Conservation (phyloP, 2,329 filamentous ascomycete genomes). For the Ophiostoma novo-ulmi region DNA sequence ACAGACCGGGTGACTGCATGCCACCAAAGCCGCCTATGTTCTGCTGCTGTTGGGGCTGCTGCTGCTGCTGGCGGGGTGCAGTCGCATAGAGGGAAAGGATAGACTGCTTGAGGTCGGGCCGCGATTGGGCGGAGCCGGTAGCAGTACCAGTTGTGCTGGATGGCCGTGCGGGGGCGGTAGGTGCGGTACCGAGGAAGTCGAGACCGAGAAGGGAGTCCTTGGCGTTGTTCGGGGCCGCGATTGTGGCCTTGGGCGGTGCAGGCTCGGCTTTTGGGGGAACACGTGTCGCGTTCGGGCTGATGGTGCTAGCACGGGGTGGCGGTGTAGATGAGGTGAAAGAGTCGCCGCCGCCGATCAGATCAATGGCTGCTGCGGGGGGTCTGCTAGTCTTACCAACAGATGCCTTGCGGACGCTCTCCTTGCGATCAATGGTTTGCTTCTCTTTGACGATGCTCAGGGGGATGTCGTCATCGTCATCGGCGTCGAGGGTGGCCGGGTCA, state of each 20-base stretch:
- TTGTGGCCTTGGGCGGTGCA: slow-evolving; percentile 59
- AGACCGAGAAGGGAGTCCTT: slow-evolving; percentile 89
- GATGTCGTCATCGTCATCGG: slow-evolving; percentile 79
- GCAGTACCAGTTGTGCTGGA: slow-evolving; percentile 62
- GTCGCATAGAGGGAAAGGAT: slow-evolving; percentile 93
- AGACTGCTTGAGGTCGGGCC: slow-evolving; percentile 93
- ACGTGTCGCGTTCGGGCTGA: slow-evolving; percentile 58
- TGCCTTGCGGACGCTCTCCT: slow-evolving; percentile 57
- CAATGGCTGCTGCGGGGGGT: slow-evolving; percentile 36
- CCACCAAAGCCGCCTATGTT: slow-evolving; percentile 59
- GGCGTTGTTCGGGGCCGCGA: slow-evolving; percentile 42
- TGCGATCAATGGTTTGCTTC: slow-evolving; percentile 59
- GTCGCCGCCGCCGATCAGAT: slow-evolving; percentile 73
- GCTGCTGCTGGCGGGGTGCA: slow-evolving; percentile 67
- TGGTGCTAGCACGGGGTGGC: slow-evolving; percentile 66
- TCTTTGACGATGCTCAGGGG: slow-evolving; percentile 59
- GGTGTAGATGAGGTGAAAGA: slow-evolving; percentile 41
- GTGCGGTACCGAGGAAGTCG: slow-evolving; percentile 77
- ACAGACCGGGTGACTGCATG: slow-evolving; percentile 39
- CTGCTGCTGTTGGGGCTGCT: slow-evolving; percentile 54
- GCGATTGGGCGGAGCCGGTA: slow-evolving; percentile 60
- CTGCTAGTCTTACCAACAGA: slow-evolving; percentile 43
- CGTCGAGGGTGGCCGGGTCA: slow-evolving; percentile 81
- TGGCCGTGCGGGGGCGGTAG: slow-evolving; percentile 69
- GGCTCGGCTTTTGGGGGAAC: slow-evolving; percentile 58